Evolutionary conservation across 768 basidiomycete genomes (phyloP), one percentile per base, ranked within the genome.

Genomic region (Lentinula guzmanii): DNA sequence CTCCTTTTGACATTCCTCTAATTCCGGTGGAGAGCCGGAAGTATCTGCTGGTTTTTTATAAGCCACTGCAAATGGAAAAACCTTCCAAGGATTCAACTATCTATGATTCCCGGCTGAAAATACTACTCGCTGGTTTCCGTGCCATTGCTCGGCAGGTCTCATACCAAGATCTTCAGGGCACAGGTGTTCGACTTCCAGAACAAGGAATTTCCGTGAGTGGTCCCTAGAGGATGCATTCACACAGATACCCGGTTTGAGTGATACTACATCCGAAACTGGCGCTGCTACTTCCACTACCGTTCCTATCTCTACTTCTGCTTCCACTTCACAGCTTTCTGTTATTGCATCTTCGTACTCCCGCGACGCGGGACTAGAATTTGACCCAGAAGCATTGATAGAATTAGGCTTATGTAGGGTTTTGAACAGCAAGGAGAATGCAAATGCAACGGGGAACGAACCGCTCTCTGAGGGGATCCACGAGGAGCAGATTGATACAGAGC

Each of bases 301-400:
- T 11, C 1, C 46, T 6, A n/a, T 15, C 31, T 31, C 9, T 39
- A 39, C 37, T 39, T 39, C 45, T 33, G n/a, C 37, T 28, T 15
- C 15, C 71, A 5, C 66, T 73, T 5, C 52, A 6, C 42, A 43
- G 46, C 52, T 39, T 5, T 45, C 21, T 24, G 70, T 77, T 52
- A 72, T 81, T 35, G 78, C 78, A 11, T 67, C 76, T 4, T 81
- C 79, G 56, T 65, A 72, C n/a, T 71, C 78, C 16, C 74, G 76
- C 18, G 71, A 76, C 35, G 69, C 67, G 1, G 82, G 83, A 8
- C 78, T 87, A 42, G 77, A 82, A 66, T 84, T 87, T 61, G 66
- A 79, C 11, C 74, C 82, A 1, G 77, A 87, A 28, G 86, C 84
- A 4, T 70, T 86, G 52, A 74, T 77, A 64, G 74, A 79, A 64